phyloP scores from a whole-genome alignment of 2,329 filamentous ascomycete genomes.

The Clonostachys rosea region DNA sequence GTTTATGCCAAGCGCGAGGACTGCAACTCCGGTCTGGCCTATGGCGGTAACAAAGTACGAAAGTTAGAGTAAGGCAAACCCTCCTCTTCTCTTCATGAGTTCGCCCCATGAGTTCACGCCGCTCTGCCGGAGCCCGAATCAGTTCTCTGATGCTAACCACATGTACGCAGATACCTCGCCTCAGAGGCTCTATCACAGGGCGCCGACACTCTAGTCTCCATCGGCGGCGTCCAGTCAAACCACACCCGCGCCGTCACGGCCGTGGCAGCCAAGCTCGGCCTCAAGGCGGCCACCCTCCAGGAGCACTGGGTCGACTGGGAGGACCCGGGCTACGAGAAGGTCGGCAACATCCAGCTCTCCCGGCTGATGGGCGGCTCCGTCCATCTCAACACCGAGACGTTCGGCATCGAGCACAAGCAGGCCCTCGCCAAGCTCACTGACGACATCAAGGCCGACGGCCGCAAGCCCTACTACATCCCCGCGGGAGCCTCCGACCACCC shows the following conservation, averaged over 20 bases:
- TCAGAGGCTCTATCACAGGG: conserved; percentile 54
- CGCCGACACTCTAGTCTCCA: conserved; percentile 59
- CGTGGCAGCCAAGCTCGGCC: conserved; percentile 51
- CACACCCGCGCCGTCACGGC: conserved; percentile 65
- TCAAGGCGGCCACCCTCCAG: conserved; percentile 49
- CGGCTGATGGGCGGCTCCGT: conserved; percentile 64
- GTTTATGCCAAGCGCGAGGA: conserved; percentile 72
- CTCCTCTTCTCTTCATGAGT: background rate
- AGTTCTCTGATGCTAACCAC: background rate
- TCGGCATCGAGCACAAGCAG: conserved; percentile 66
- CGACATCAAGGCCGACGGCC: conserved; percentile 46
- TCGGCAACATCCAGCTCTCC: conserved; percentile 69
- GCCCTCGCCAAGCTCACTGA: conserved; percentile 49
- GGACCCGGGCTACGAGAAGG: conserved; percentile 54
- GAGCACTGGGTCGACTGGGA: conserved; percentile 65
- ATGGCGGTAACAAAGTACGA: conserved; percentile 65
- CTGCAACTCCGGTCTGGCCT: conserved; percentile 63
- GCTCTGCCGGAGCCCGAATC: too few species aligned
- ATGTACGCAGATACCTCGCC: conserved; percentile 49
- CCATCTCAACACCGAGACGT: conserved; percentile 51
- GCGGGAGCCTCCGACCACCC: conserved; percentile 68
- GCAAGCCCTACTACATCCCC: conserved; percentile 67
- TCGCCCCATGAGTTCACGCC: background rate
- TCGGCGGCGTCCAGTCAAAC: conserved; percentile 67
- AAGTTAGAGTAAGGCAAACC: conserved; percentile 52